These are phyloP conservation scores for Mortierella sp. DNA, from an alignment of 371 early-diverging fungal species.

Conservation along the genomic window DNA sequence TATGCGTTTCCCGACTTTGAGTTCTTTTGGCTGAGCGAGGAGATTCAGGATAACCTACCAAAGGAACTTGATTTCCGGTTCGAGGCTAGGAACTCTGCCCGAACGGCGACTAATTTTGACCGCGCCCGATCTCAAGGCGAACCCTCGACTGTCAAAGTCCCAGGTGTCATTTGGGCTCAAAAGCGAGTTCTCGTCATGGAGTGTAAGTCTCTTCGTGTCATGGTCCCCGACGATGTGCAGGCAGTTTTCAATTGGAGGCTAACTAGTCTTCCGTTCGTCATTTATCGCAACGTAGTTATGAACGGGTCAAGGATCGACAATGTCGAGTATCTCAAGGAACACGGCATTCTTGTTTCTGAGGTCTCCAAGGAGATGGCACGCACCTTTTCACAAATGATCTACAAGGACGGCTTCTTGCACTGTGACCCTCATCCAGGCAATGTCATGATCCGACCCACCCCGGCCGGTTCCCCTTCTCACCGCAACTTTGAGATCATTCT, in stretches of 20 bases:
- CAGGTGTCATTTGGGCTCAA: constrained; percentile 74
- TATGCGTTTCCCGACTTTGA: constrained; percentile 90
- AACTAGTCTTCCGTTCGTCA: not conserved
- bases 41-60: constrained; percentile 89
- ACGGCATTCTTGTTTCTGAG: constrained; percentile 77
- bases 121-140: constrained; percentile 34
- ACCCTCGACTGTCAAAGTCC: constrained; percentile 67
- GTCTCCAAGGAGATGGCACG: constrained; percentile 83
- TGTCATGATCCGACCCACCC: constrained; percentile 76
- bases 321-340: constrained; percentile 70
- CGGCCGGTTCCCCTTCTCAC: constrained; percentile 60
- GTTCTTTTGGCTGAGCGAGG: constrained; percentile 92
- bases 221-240: not conserved
- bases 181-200: constrained; percentile 83
- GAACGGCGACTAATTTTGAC: constrained; percentile 71
- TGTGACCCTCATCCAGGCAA: constrained; percentile 90
- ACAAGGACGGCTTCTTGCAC: constrained; percentile 85
- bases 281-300: not conserved
- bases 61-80: constrained; percentile 87
- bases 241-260: not conserved
- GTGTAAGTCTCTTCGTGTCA: constrained; percentile 58
- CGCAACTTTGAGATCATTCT: constrained; percentile 91
- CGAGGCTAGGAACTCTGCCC: constrained; percentile 83
- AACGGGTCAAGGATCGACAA: constrained; percentile 72
- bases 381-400: constrained; percentile 94